A percentile compares a stretch with the other conserved stretches of the same genome.
phyloP scores from a whole-genome alignment of 2,329 filamentous ascomycete species.

The Bipolaris victoriae region DNA sequence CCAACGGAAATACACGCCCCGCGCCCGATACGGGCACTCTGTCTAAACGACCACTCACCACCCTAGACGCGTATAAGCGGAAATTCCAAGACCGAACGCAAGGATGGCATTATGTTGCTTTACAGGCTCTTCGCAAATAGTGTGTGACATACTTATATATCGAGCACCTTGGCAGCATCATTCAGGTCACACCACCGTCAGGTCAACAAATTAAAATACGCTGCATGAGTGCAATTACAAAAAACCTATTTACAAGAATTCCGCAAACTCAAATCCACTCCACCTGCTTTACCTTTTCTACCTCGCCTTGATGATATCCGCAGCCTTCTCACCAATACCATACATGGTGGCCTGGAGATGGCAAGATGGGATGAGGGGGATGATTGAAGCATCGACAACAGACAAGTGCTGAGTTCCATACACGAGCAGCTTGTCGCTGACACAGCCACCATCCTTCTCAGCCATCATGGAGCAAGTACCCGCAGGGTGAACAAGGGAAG shows the following conservation, averaged over 20 bases:
- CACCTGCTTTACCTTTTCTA: neutral
- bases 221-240: too few relatives aligned
- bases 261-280: neutral
- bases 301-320: constrained; percentile 40
- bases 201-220: too few relatives aligned
- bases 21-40: too few relatives aligned
- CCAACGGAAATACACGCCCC: too few relatives aligned
- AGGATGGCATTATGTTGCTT: too few relatives aligned
- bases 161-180: neutral
- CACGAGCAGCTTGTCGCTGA: constrained; percentile 33
- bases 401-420: constrained; percentile 39
- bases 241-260: constrained; percentile 7
- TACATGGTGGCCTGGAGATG: constrained; percentile 44
- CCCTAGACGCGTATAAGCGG: too few relatives aligned
- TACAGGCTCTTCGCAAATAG: too few relatives aligned
- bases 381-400: constrained; percentile 41
- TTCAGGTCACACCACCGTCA: neutral
- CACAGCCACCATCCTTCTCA: constrained; percentile 35
- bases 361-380: constrained; percentile 39
- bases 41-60: too few relatives aligned
- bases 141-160: too few relatives aligned
- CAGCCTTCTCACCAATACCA: constrained; percentile 44
- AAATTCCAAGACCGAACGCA: too few relatives aligned
- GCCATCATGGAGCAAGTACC: constrained; percentile 42
- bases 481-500: constrained; percentile 40